These are phyloP conservation scores for Penicillium cosmopolitanum DNA, from an alignment of 495 filamentous ascomycete genomes.

Conservation along the genomic window DNA sequence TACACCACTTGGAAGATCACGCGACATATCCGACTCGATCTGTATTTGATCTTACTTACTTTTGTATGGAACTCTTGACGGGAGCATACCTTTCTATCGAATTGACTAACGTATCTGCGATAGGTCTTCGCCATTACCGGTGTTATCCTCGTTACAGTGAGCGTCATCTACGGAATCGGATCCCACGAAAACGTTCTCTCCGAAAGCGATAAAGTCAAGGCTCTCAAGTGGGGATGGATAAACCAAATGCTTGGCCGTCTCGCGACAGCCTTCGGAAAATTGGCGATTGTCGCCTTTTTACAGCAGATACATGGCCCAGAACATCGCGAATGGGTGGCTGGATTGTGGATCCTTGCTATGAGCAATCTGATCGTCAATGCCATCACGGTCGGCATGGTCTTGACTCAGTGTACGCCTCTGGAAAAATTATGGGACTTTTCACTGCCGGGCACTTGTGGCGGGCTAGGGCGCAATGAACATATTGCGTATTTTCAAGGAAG, in stretches of 20 bases:
- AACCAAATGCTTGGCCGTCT: constrained; percentile 34
- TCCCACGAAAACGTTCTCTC: constrained; percentile 27
- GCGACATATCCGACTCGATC: constrained; percentile 14
- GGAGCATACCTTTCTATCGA: too few relatives aligned
- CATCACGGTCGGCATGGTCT: constrained; percentile 19
- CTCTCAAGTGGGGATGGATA: constrained; percentile 37
- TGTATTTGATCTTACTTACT: constrained; percentile 17
- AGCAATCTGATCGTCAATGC: constrained; percentile 17
- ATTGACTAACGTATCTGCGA: too few relatives aligned
- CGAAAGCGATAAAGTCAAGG: constrained; percentile 12
- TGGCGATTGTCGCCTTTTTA: constrained; percentile 20
- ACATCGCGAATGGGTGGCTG: constrained; percentile 10
- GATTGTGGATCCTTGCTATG: constrained; percentile 13
- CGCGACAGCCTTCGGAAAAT: constrained; percentile 13
- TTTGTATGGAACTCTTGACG: constrained; percentile 10
- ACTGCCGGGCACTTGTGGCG: constrained; percentile 13
- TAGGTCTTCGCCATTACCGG: constrained; percentile 13
- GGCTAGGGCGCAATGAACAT: constrained; percentile 13
- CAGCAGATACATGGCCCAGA: constrained; percentile 23
- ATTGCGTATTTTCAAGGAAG: constrained; percentile 23
- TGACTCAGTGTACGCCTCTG: constrained; percentile 15
- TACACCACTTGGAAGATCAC: constrained; percentile 25
- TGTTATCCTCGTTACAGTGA: constrained; percentile 26
- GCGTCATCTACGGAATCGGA: constrained; percentile 30
- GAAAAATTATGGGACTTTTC: constrained; percentile 13